Conservation (phyloP, 2,329 filamentous ascomycete genomes). For the Exophiala phaeomuriformis region DNA sequence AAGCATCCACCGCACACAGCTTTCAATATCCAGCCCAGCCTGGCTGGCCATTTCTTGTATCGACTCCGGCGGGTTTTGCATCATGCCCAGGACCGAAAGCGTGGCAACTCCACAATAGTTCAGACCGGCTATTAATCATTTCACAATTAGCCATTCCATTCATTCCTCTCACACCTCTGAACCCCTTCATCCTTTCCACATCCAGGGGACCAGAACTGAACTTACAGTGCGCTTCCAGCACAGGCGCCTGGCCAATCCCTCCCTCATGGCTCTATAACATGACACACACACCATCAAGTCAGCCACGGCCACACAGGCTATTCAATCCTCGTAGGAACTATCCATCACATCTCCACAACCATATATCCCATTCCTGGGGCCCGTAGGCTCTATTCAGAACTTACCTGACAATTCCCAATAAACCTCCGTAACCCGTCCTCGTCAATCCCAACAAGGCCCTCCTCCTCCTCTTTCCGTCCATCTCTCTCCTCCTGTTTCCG, state of each 20-base stretch:
- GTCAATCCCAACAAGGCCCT: slow-evolving; percentile 62
- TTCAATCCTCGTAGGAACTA: too few relatives aligned
- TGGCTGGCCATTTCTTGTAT: slow-evolving; percentile 35
- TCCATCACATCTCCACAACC: too few relatives aligned
- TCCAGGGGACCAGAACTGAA: slow-evolving; percentile 1
- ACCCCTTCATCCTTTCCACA: too few relatives aligned
- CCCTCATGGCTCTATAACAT: slow-evolving; percentile 65
- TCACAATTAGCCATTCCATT: slow-evolving; percentile 9
- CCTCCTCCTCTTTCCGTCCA: slow-evolving; percentile 43
- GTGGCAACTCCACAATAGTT: slow-evolving; percentile 81
- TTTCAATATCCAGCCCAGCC: slow-evolving; percentile 32
- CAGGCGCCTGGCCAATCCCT: slow-evolving; percentile 69
- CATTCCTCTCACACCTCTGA: neutral
- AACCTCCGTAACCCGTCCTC: slow-evolving; percentile 62
- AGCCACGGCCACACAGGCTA: too few relatives aligned
- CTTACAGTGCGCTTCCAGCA: slow-evolving; percentile 75
- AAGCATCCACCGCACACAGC: slow-evolving; percentile 51
- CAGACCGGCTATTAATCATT: slow-evolving; percentile 60
- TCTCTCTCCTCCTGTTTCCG: too few relatives aligned
- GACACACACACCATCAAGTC: too few relatives aligned
- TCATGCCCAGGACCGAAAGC: slow-evolving; percentile 20
- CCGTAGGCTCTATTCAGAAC: slow-evolving; percentile 1
- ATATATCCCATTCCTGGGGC: too few relatives aligned
- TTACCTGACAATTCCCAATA: slow-evolving; percentile 58
- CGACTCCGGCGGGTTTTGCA: slow-evolving; percentile 8